Conservation (phyloP, 2,329 filamentous ascomycete genomes). For the Endothia cerciana region DNA sequence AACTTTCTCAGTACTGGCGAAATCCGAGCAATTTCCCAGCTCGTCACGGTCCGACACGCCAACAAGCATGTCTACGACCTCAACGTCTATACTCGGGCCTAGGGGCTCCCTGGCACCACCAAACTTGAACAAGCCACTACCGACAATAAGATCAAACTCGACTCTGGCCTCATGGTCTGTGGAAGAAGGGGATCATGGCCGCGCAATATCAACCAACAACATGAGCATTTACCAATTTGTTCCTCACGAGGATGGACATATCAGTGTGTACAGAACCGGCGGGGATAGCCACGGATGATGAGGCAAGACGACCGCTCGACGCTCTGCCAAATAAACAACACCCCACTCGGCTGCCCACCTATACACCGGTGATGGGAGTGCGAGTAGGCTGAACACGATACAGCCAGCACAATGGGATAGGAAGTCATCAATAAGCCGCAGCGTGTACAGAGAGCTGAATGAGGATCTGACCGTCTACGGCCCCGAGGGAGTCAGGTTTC, state of each 20-base stretch:
- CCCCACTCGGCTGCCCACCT: neutral
- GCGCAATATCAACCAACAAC: slow-evolving; percentile 11
- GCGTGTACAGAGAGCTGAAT: no score
- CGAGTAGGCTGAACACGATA: neutral
- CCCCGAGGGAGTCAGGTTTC: neutral
- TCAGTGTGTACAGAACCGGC: slow-evolving; percentile 29
- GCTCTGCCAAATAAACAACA: neutral
- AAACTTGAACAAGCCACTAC: slow-evolving; percentile 25
- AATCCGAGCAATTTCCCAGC: neutral
- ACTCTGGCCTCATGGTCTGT: slow-evolving; percentile 25
- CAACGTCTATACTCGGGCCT: slow-evolving; percentile 5
- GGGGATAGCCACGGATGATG: slow-evolving; percentile 5
- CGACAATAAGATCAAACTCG: slow-evolving; percentile 5
- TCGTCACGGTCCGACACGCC: neutral
- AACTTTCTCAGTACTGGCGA: neutral
- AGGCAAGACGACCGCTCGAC: neutral
- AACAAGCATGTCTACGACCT: slow-evolving; percentile 7
- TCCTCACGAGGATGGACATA: slow-evolving; percentile 30
- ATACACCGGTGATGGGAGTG: neutral
- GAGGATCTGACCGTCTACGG: neutral
- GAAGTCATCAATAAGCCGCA: neutral
- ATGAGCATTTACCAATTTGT: slow-evolving; percentile 30
- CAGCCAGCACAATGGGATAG: neutral
- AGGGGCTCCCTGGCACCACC: neutral
- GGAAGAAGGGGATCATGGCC: neutral